phyloP scores from a whole-genome alignment of 1,284 basidiomycete genomes.

The Ustilago cynodontis region DNA sequence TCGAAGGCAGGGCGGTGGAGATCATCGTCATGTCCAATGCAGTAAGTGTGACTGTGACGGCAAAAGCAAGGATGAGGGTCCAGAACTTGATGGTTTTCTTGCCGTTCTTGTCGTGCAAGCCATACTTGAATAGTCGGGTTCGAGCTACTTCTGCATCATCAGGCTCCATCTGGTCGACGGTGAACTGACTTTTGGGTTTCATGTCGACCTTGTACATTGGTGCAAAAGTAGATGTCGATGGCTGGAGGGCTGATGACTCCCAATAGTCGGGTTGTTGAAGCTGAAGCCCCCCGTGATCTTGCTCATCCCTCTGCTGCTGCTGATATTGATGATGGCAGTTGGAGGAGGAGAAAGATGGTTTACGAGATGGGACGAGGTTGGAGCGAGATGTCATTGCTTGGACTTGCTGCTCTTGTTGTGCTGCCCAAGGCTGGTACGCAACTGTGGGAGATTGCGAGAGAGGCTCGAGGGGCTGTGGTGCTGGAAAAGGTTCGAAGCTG shows the following conservation, averaged over 20 bases:
- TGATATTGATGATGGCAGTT: not conserved
- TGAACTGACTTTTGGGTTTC: constrained; percentile 4
- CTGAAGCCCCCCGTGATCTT: not conserved
- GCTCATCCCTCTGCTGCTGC: not conserved
- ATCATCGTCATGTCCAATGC: constrained; percentile 59
- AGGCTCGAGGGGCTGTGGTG: constrained; percentile 28
- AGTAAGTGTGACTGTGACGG: constrained; percentile 37
- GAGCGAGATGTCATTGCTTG: constrained; percentile 16
- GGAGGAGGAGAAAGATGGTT: constrained; percentile 8
- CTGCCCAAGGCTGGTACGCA: constrained; percentile 22
- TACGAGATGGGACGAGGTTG: constrained; percentile 10
- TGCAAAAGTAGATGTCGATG: constrained; percentile 10
- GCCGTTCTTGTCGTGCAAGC: constrained; percentile 27
- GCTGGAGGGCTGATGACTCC: constrained; percentile 25
- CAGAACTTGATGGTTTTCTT: constrained; percentile 51
- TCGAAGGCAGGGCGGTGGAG: constrained; percentile 53
- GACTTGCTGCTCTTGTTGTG: constrained; percentile 9
- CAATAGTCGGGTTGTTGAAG: constrained; percentile 20
- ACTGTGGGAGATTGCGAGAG: constrained; percentile 25
- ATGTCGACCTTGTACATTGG: constrained; percentile 10
- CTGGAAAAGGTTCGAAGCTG: constrained; percentile 21
- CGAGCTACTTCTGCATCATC: constrained; percentile 3
- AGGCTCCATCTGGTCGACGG: not conserved
- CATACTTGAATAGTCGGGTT: constrained; percentile 26
- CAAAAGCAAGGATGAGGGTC: constrained; percentile 45